Evolutionary conservation across 1,284 basidiomycete genomes (phyloP).

Genomic region (Austroboletus novae-zelandiae): DNA sequence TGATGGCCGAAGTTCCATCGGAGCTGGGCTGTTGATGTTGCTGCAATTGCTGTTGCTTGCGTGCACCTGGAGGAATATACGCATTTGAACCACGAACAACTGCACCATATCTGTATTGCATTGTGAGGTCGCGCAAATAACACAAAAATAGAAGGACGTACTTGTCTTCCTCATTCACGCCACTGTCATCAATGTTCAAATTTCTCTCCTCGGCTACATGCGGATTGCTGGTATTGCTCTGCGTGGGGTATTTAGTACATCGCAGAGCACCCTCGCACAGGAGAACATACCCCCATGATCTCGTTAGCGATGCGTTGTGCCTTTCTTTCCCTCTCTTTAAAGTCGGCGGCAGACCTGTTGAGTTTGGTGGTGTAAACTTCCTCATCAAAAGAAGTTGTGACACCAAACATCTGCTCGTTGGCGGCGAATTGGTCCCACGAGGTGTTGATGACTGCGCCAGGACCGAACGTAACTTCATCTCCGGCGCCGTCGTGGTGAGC

Average conservation of each 20-base stretch:
- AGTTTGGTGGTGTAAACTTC: constrained; percentile 94
- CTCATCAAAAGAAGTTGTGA: constrained; percentile 91
- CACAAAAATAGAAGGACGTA: constrained; percentile 36
- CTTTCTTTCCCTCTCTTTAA: constrained; percentile 83
- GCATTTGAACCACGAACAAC: constrained; percentile 87
- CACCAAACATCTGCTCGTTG: constrained; percentile 92
- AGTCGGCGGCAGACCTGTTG: constrained; percentile 83
- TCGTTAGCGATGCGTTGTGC: constrained; percentile 90
- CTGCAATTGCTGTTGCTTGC: constrained; percentile 39
- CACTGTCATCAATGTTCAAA: constrained; percentile 65
- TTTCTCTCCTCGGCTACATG: constrained; percentile 93
- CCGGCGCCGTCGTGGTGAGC: constrained; percentile 30
- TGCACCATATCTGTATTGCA: constrained; percentile 74
- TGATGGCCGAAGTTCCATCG: constrained; percentile 26
- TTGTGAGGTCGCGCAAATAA: constrained; percentile 15
- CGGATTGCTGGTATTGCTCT: constrained; percentile 72
- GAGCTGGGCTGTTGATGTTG: constrained; percentile 22
- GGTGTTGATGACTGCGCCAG: constrained; percentile 41
- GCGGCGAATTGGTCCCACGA: constrained; percentile 96
- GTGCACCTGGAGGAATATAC: constrained; percentile 89
- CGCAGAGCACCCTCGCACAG: neutral
- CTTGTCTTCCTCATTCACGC: constrained; percentile 94
- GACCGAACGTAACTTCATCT: constrained; percentile 71
- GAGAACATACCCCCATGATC: constrained; percentile 71
- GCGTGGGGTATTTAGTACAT: constrained; percentile 6